phyloP scores from a whole-genome alignment of 2,329 filamentous ascomycete species.

The Calonectria pteridis region DNA sequence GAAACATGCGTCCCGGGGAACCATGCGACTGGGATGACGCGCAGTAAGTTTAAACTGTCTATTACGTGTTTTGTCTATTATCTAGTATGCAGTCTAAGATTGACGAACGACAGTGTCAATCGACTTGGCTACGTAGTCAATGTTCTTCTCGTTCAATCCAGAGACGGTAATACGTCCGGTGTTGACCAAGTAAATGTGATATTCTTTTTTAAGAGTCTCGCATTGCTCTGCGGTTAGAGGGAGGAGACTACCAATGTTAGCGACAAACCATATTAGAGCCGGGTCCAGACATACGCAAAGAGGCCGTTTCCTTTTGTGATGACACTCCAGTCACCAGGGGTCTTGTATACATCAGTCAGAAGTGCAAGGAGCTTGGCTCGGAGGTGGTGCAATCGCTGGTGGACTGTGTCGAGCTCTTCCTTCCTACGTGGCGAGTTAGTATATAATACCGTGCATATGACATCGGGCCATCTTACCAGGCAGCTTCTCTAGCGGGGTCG shows the following conservation, averaged over 20 bases:
- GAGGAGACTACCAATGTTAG: constrained; percentile 18
- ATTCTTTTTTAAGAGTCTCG: constrained; percentile 20
- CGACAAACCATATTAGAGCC: not conserved
- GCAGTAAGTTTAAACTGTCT: not conserved
- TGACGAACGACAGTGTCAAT: constrained; percentile 16
- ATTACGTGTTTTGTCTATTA: not conserved
- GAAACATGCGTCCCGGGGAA: not conserved
- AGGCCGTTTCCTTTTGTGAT: constrained; percentile 28
- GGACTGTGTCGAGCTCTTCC: constrained; percentile 19
- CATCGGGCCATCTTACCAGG: constrained; percentile 19
- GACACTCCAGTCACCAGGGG: constrained; percentile 29
- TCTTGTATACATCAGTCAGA: constrained; percentile 17
- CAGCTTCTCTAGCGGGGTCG: constrained; percentile 6
- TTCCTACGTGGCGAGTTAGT: not conserved
- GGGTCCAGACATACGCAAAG: constrained; percentile 16
- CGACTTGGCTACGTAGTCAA: constrained; percentile 26
- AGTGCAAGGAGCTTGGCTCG: constrained; percentile 17
- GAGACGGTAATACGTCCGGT: constrained; percentile 21
- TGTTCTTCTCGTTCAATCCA: constrained; percentile 17
- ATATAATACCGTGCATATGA: not conserved
- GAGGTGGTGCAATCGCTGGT: constrained; percentile 6
- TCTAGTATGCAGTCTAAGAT: not conserved
- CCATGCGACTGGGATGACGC: not conserved
- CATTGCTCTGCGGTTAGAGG: constrained; percentile 15
- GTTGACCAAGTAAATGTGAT: constrained; percentile 29